Evolutionary conservation across 768 basidiomycete species (phyloP).

Genomic region (Panaeolus cyanescens): DNA sequence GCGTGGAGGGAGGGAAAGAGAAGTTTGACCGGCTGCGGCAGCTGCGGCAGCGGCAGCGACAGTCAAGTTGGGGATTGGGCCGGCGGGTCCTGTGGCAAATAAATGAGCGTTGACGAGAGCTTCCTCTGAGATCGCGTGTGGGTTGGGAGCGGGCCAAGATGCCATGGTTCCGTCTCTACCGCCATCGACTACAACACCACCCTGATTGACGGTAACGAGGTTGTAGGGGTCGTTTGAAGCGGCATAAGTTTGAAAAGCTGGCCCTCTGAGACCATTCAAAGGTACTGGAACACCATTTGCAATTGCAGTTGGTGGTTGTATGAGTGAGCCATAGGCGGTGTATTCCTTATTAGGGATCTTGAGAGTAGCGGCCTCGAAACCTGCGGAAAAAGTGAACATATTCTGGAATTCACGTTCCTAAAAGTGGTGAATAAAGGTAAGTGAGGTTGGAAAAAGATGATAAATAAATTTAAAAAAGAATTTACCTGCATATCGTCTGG

Average conservation of each 20-base stretch:
- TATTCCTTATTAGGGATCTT: slow-evolving; percentile 96
- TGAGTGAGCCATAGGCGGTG: slow-evolving; percentile 63
- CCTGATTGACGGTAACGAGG: slow-evolving; percentile 80
- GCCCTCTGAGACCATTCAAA: slow-evolving; percentile 24
- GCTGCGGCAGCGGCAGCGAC: slow-evolving; percentile 19
- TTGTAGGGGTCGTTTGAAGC: slow-evolving; percentile 84
- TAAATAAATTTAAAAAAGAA: slow-evolving; percentile 17
- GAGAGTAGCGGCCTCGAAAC: slow-evolving; percentile 96
- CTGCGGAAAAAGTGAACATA: slow-evolving; percentile 96
- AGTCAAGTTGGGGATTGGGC: slow-evolving; percentile 13
- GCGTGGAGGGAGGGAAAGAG: slow-evolving; percentile 57
- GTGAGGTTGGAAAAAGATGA: slow-evolving; percentile 15
- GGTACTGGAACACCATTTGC: slow-evolving; percentile 13
- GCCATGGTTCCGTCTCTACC: slow-evolving; percentile 72
- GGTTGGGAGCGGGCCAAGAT: slow-evolving; percentile 58
- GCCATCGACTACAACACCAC: slow-evolving; percentile 79
- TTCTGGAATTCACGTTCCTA: slow-evolving; percentile 99
- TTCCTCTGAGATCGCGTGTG: slow-evolving; percentile 34
- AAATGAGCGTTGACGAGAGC: slow-evolving; percentile 29
- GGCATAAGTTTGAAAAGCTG: slow-evolving; percentile 24
- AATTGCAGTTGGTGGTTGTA: slow-evolving; percentile 22
- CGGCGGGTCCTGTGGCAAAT: slow-evolving; percentile 16
- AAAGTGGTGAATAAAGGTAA: slow-evolving; percentile 10
- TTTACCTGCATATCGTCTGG: slow-evolving; percentile 98
- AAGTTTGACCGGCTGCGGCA: slow-evolving; percentile 17